Base-by-base conservation (phyloP, 148 eudicot genomes). In the Agrostemma githago region DNA sequence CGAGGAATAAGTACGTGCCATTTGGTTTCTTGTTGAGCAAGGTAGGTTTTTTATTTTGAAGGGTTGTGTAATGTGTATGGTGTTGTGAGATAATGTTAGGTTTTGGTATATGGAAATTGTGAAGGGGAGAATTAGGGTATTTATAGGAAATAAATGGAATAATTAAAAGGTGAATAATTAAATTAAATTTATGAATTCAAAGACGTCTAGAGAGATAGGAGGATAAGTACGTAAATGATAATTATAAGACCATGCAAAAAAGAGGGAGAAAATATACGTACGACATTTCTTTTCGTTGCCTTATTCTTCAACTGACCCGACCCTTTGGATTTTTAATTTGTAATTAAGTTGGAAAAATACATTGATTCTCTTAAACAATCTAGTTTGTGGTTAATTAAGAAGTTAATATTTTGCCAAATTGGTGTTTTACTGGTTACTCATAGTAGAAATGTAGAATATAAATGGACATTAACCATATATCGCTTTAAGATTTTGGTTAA, bases 141-240 rank as follows among this genome's bases (percentile, higher is more conserved):
- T 69, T 81, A 81, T 81, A 81, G 71, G 53, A 6, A 48, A n/a
- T 51, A 34, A 66, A 41, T 53, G 57, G 62, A 68, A 63, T 64
- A 77, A n/a, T n/a, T n/a, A n/a, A 26, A 48, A 17, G 62, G 44
- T 38, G 42, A 68, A 40, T 59, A 71, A 66, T 66, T 70, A 66
- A 71, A 66, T 66, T 70, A 66, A 62, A 64, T 78, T 8, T 56
- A 41, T 67, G 81, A 73, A 77, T 73, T 68, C 71, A 68, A 72
- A 77, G 4, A 46, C 66, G 58, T 57, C 66, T 70, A 62, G 43
- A 56, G 48, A 41, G 42, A n/a, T 8, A 34, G 11, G 6, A 34
- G 11, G 6, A 67, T 12, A 41, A 66, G 72, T n/a, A 34, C 34
- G 11, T 44, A 48, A 9, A 8, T 19, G 51, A 40, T 43, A 58